These are phyloP conservation scores for Thalassiosira ordinaria DNA, from an alignment of 352 stramenopile genomes.

Conservation along the genomic window DNA sequence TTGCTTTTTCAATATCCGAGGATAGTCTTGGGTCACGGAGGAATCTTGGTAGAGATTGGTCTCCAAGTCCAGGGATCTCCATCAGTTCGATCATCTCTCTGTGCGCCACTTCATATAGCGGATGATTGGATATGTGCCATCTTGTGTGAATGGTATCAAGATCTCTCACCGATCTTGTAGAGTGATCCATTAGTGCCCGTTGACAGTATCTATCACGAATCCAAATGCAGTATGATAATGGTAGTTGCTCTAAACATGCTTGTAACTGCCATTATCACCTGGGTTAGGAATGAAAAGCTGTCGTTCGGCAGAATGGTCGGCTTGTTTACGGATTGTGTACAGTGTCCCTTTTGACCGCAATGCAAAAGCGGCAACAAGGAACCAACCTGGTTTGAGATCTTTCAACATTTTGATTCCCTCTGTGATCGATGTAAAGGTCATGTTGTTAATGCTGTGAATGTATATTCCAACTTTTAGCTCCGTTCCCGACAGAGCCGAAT, in stretches of 20 bases:
- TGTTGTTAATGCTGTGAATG: too few relatives aligned
- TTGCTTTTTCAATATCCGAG: not conserved
- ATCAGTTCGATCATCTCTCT: not conserved
- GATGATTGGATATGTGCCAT: conserved; percentile 9
- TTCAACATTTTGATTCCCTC: too few relatives aligned
- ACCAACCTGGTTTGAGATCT: too few relatives aligned
- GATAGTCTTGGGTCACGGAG: not conserved
- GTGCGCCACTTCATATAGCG: not conserved
- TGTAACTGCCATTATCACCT: not conserved
- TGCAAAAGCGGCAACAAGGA: too few relatives aligned
- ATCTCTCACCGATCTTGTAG: not conserved
- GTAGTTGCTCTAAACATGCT: not conserved
- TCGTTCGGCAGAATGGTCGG: too few relatives aligned
- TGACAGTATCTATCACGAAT: not conserved
- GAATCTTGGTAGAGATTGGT: not conserved
- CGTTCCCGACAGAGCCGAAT: too few relatives aligned
- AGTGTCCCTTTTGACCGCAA: too few relatives aligned
- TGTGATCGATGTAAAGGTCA: too few relatives aligned
- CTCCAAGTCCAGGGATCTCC: not conserved
- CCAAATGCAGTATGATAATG: not conserved
- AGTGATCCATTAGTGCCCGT: not conserved
- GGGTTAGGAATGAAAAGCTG: not conserved
- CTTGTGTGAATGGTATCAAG: conserved; percentile 5
- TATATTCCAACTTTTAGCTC: too few relatives aligned
- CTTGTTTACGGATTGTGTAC: too few relatives aligned